Evolutionary conservation across 2,329 filamentous ascomycete genomes (phyloP), one percentile per base, ranked within the genome.

Genomic region (Apiospora kogelbergensis): DNA sequence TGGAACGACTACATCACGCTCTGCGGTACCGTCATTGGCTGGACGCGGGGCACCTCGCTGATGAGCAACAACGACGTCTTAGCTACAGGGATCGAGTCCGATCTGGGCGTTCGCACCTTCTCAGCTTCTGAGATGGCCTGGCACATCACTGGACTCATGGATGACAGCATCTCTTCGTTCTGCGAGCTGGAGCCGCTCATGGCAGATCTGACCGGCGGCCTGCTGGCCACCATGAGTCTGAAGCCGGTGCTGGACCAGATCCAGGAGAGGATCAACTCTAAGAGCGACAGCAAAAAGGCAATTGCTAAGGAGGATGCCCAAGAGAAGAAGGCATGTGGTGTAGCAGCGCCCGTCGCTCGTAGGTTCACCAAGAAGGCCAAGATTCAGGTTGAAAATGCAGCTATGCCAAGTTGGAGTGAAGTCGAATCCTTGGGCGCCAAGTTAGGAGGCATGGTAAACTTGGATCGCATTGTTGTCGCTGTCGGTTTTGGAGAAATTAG

Each of bases 281-380:
- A 48, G 53, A 73, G 67, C 60, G 70, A 73, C 2, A 67, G 78
- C 6, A 71, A 70, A 17, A 73, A 69, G 44, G 74, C 75, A 6
- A 67, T 79, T 20, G 66, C 70, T 2, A 68, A 70, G 37, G 77
- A 78, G 45, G 77, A 78, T 33, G 65, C 72, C n/a, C 69, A 60
- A 4, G 67, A 70, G 40, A 69, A 71, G 80, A 90, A 91, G 80
- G 91, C 91, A 84, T 83, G 91, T 69, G 85, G 92, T 79, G 90
- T 92, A 7, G 70, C 70, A 90, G 86, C 76, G 89, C 90, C 78
- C 68, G 6, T 65, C 67, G 45, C 71, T 68, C n/a, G 65, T 1
- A 68, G 33, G 24, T 26, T 57, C 0, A n/a, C 53, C 7, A 66
- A 66, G 11, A 68, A 68, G 46, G 68, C 70, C 6, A 67, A 41